Percentiles rank a stretch among this genome's conserved stretches.
Conservation (phyloP, 306 rosid species). For the Clitoria ternatea region DNA sequence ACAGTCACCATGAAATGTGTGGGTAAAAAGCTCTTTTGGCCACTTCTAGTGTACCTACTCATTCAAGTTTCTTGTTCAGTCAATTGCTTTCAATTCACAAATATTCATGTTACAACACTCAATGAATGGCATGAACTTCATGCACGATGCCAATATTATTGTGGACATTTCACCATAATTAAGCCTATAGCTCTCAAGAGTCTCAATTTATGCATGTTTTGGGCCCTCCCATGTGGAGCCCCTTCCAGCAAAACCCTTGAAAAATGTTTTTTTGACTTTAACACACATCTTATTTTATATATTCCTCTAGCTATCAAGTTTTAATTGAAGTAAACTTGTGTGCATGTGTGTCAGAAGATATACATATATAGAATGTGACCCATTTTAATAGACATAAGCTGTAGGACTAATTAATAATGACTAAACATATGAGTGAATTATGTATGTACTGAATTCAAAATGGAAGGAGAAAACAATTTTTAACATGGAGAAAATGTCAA, state of each 20-base stretch:
- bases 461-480: too few species aligned
- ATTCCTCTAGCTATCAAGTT: neutral
- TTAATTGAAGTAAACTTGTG: neutral
- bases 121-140: conserved; percentile 20
- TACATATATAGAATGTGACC: neutral
- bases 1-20: conserved; percentile 11
- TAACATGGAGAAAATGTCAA: too few species aligned
- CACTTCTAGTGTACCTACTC: conserved; percentile 20
- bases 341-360: neutral
- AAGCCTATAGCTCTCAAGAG: neutral
- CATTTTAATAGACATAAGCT: neutral
- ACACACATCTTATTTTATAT: neutral
- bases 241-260: conserved; percentile 12
- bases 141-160: conserved; percentile 24
- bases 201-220: neutral
- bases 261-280: conserved; percentile 20
- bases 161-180: conserved; percentile 21
- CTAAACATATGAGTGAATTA: neutral
- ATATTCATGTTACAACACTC: conserved; percentile 7
- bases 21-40: conserved; percentile 25
- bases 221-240: conserved; percentile 19
- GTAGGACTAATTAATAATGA: neutral
- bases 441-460: too few species aligned
- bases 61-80: conserved; percentile 6
- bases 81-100: conserved; percentile 20